Evolutionary conservation across 345 rosid genomes (phyloP).

Genomic region (Murraya paniculata): DNA sequence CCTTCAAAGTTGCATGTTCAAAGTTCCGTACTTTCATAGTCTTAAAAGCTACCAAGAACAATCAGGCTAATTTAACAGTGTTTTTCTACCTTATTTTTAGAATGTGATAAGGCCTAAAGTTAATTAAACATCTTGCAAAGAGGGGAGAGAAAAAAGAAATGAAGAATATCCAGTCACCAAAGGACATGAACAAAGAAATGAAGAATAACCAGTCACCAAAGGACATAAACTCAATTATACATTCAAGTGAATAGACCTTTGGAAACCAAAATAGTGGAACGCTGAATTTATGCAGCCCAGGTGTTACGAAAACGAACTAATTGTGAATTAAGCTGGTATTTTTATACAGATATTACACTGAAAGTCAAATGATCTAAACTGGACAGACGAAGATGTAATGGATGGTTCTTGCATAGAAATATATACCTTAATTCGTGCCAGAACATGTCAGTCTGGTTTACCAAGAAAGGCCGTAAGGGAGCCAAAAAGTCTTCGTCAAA

Average conservation of each 20-base stretch:
- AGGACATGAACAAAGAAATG: background rate
- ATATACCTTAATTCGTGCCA: slow-evolving; percentile 76
- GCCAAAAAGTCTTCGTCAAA: slow-evolving; percentile 28
- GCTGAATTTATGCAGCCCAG: background rate
- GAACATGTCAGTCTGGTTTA: slow-evolving; percentile 39
- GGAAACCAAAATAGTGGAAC: background rate
- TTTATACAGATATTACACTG: background rate
- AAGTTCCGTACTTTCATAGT: background rate
- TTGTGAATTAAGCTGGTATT: background rate
- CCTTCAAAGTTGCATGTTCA: background rate
- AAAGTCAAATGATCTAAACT: background rate
- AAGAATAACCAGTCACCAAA: background rate
- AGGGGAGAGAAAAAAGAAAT: background rate
- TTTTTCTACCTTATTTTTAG: background rate
- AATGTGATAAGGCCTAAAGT: background rate
- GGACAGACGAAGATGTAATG: background rate
- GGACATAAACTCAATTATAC: background rate
- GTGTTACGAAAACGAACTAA: background rate
- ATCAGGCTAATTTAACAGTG: background rate
- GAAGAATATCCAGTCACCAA: background rate
- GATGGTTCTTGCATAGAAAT: background rate
- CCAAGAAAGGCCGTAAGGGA: slow-evolving; percentile 48
- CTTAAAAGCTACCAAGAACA: background rate
- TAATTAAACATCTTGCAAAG: background rate
- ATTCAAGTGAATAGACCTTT: background rate